A percentile compares a stretch with the other conserved stretches of the same genome.
phyloP scores from a whole-genome alignment of 345 rosid species.

The Cardamine chenopodiifolia region DNA sequence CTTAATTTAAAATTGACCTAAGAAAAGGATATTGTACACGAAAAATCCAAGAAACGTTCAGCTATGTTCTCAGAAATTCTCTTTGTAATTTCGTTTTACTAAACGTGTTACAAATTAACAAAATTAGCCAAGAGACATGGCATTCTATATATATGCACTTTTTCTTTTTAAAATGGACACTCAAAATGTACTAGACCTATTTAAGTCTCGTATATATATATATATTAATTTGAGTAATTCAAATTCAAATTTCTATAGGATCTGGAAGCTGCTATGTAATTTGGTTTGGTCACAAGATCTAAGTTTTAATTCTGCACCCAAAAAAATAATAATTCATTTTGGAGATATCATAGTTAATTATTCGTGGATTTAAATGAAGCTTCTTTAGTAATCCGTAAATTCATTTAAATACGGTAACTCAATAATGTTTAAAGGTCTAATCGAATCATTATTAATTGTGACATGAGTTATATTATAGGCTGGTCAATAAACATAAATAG shows the following conservation, averaged over 20 bases:
- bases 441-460: not conserved
- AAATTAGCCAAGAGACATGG: too few species aligned
- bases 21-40: not conserved
- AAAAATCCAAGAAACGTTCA: slow-evolving; percentile 29
- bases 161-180: too few species aligned
- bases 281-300: not conserved
- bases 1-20: slow-evolving; percentile 4
- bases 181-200: too few species aligned
- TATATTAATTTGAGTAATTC: too few species aligned
- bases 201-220: too few species aligned
- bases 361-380: not conserved
- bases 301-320: too few species aligned
- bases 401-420: not conserved
- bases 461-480: not conserved
- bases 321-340: too few species aligned
- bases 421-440: not conserved
- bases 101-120: not conserved
- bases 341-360: not conserved
- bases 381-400: not conserved
- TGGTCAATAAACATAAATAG: not conserved
- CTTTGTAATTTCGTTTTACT: not conserved
- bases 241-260: too few species aligned
- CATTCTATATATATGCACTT: too few species aligned
- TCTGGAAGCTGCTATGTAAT: too few species aligned
- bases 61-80: slow-evolving; percentile 22